Evolutionary conservation across 306 rosid genomes (phyloP).

Genomic region (Cajanus cajan): DNA sequence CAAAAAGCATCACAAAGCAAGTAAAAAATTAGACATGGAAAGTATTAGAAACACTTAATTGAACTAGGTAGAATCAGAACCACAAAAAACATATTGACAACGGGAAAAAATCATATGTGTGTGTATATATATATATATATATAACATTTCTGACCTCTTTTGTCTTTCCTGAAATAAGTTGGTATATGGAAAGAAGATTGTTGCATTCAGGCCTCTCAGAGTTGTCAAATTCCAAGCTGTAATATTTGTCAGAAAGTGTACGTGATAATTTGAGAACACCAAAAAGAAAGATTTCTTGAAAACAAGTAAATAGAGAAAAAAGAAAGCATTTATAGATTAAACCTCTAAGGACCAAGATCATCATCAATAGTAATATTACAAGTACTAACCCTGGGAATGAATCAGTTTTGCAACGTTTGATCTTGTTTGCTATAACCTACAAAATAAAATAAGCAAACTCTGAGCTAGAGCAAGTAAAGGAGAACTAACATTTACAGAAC

Average conservation of each 20-base stretch:
- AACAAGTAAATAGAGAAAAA: slow-evolving; percentile 3
- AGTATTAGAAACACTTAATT: background rate
- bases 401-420: slow-evolving; percentile 98
- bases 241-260: slow-evolving; percentile 36
- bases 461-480: slow-evolving; percentile 35
- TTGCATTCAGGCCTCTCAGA: slow-evolving; percentile 94
- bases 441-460: slow-evolving; percentile 38
- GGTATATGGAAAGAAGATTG: slow-evolving; percentile 92
- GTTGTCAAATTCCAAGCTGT: slow-evolving; percentile 86
- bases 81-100: slow-evolving; percentile 3
- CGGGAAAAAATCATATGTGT: background rate
- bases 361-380: slow-evolving; percentile 27
- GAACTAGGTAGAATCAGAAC: slow-evolving; percentile 18
- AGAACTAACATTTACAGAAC: slow-evolving; percentile 18
- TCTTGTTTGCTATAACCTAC: slow-evolving; percentile 87
- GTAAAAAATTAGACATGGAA: background rate
- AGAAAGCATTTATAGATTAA: background rate
- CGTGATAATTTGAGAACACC: slow-evolving; percentile 5
- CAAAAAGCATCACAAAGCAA: background rate
- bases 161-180: slow-evolving; percentile 72
- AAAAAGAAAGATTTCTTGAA: background rate
- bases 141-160: slow-evolving; percentile 64
- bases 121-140: background rate
- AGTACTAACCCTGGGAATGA: slow-evolving; percentile 72
- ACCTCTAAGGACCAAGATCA: slow-evolving; percentile 23